Evolutionary conservation across 2,329 filamentous ascomycete species (phyloP).

Genomic region (Sporothrix brunneoviolacea): DNA sequence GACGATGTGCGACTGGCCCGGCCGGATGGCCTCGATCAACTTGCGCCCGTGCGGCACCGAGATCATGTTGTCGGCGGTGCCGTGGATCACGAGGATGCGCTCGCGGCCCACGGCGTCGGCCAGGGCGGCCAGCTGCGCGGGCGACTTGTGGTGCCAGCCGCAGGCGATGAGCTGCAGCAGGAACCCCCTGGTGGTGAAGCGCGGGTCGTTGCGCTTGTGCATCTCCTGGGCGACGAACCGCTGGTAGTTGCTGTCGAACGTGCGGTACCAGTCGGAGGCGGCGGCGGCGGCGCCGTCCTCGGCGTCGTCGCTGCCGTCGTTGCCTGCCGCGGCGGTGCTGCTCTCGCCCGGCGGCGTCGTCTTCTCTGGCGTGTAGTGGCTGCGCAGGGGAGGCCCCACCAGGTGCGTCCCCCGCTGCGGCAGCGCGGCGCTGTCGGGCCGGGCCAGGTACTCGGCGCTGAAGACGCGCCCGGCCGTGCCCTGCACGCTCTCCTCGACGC

Average conservation of each 20-base stretch:
- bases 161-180: constrained; percentile 72
- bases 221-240: constrained; percentile 77
- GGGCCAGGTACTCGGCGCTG: constrained; percentile 52
- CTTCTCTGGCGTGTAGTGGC: not conserved
- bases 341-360: not conserved
- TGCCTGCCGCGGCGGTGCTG: not conserved
- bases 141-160: constrained; percentile 70
- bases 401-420: constrained; percentile 26
- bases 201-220: constrained; percentile 57
- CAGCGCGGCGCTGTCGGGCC: constrained; percentile 51
- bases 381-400: constrained; percentile 15
- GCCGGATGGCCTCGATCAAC: constrained; percentile 58
- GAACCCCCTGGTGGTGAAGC: constrained; percentile 62
- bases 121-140: constrained; percentile 57
- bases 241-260: constrained; percentile 70
- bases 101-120: constrained; percentile 63
- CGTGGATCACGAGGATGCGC: constrained; percentile 72
- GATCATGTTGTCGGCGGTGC: constrained; percentile 72
- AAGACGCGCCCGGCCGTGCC: constrained; percentile 64
- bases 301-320: not conserved
- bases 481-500: constrained; percentile 58
- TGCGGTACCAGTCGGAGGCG: constrained; percentile 13
- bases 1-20: constrained; percentile 55
- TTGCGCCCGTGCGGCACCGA: constrained; percentile 61
- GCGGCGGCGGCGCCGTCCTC: not conserved